These are phyloP conservation scores for Lablab purpureus DNA, from an alignment of 306 rosid species.

Conservation along the genomic window DNA sequence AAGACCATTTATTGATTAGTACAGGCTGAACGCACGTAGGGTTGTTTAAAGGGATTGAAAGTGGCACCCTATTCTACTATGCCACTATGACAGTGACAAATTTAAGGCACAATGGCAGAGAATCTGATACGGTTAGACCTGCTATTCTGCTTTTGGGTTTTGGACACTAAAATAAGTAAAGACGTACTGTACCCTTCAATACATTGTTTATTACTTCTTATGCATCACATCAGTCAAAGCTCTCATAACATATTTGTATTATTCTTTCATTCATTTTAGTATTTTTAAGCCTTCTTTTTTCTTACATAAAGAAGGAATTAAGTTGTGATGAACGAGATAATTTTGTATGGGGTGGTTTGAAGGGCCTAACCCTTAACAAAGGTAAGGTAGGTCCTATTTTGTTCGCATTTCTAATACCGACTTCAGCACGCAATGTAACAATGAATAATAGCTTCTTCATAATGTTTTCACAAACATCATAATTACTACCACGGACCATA, in stretches of 20 bases:
- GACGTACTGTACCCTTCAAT: not conserved
- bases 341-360: too few relatives aligned
- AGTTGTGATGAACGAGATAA: too few relatives aligned
- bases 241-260: too few relatives aligned
- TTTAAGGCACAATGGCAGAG: not conserved
- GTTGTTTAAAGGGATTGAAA: not conserved
- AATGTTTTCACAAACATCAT: constrained; percentile 16
- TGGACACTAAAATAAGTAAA: not conserved
- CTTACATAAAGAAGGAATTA: too few relatives aligned
- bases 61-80: not conserved
- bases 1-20: not conserved
- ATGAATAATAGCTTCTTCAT: not conserved
- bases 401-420: not conserved
- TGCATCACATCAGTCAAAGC: constrained; percentile 49
- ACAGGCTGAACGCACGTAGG: not conserved
- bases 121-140: not conserved
- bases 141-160: constrained; percentile 14
- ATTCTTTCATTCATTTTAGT: not conserved
- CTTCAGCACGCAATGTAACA: not conserved
- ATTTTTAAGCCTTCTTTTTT: too few relatives aligned
- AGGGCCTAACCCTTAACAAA: not conserved
- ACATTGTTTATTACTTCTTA: constrained; percentile 33
- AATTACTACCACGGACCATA: not conserved
- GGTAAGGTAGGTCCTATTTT: not conserved
- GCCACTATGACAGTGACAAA: not conserved